A percentile compares a stretch with the other conserved stretches of the same genome.
These are phyloP conservation scores for Xylaria curta DNA, from an alignment of 495 filamentous ascomycete genomes.

Conservation along the genomic window DNA sequence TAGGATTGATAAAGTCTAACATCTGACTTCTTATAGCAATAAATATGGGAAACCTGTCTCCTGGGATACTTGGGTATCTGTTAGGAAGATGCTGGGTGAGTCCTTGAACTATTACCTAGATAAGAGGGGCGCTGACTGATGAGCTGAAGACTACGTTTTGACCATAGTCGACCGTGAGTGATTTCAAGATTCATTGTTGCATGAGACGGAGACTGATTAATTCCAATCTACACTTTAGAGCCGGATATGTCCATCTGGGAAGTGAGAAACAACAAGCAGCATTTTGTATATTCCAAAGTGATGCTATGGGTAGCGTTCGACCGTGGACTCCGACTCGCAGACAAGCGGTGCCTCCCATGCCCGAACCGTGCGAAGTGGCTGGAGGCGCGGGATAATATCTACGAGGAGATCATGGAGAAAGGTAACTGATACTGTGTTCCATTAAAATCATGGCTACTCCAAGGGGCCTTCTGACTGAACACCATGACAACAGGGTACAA, in stretches of 20 bases:
- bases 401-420: slow-evolving; percentile 75
- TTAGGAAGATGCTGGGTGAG: slow-evolving; percentile 63
- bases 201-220: neutral
- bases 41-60: slow-evolving; percentile 76
- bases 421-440: slow-evolving; percentile 36
- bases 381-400: slow-evolving; percentile 64
- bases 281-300: slow-evolving; percentile 76
- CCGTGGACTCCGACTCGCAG: slow-evolving; percentile 70
- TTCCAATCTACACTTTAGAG: slow-evolving; percentile 36
- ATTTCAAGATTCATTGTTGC: neutral
- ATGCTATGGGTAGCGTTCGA: slow-evolving; percentile 81
- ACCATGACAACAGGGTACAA: slow-evolving; percentile 58
- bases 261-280: slow-evolving; percentile 71
- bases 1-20: neutral
- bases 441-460: neutral
- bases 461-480: neutral
- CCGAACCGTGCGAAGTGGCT: slow-evolving; percentile 69
- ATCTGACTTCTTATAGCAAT: slow-evolving; percentile 47
- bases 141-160: slow-evolving; percentile 55
- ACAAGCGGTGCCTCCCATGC: slow-evolving; percentile 73
- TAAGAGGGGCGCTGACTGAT: neutral
- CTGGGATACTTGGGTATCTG: slow-evolving; percentile 71
- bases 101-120: neutral
- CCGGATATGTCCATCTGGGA: slow-evolving; percentile 84
- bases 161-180: slow-evolving; percentile 55